Percentiles rank a stretch among this genome's conserved stretches.
Conservation (phyloP, 495 filamentous ascomycete species). For the Rostrohypoxylon terebratum region DNA sequence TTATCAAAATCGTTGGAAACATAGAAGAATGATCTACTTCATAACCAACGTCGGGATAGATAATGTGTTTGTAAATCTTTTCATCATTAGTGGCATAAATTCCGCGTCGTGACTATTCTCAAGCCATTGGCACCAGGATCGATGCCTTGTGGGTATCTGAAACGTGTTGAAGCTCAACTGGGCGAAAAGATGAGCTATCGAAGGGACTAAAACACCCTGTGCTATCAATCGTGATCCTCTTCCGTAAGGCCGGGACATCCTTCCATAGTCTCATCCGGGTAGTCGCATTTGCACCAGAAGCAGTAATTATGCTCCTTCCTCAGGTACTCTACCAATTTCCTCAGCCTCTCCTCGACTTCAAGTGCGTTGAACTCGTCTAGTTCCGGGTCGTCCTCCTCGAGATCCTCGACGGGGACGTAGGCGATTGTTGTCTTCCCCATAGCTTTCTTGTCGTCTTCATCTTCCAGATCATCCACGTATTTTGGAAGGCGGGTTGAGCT, state of each 20-base stretch:
- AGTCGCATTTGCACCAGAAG: slow-evolving; percentile 94
- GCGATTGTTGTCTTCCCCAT: slow-evolving; percentile 56
- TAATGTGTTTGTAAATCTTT: too few species aligned
- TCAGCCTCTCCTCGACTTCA: slow-evolving; percentile 70
- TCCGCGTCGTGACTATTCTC: too few species aligned
- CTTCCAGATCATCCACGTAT: slow-evolving; percentile 65
- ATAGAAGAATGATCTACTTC: too few species aligned
- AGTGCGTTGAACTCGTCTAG: slow-evolving; percentile 85
- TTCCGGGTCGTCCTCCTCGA: slow-evolving; percentile 86
- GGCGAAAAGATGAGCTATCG: neutral
- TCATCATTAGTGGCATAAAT: too few species aligned
- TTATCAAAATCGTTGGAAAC: too few species aligned
- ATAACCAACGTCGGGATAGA: too few species aligned
- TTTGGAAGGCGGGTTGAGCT: slow-evolving; percentile 63
- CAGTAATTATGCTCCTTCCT: slow-evolving; percentile 82
- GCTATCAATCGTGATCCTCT: slow-evolving; percentile 84
- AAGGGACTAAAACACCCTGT: neutral
- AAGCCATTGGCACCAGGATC: too few species aligned
- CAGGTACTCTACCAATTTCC: slow-evolving; percentile 73
- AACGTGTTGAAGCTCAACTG: too few species aligned
- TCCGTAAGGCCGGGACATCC: slow-evolving; percentile 91
- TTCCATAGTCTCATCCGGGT: slow-evolving; percentile 77
- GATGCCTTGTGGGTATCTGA: too few species aligned
- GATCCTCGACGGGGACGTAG: slow-evolving; percentile 70
- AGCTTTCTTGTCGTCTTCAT: slow-evolving; percentile 63